phyloP scores from a whole-genome alignment of 192 early-diverging fungal species.

The Backusella sp. region DNA sequence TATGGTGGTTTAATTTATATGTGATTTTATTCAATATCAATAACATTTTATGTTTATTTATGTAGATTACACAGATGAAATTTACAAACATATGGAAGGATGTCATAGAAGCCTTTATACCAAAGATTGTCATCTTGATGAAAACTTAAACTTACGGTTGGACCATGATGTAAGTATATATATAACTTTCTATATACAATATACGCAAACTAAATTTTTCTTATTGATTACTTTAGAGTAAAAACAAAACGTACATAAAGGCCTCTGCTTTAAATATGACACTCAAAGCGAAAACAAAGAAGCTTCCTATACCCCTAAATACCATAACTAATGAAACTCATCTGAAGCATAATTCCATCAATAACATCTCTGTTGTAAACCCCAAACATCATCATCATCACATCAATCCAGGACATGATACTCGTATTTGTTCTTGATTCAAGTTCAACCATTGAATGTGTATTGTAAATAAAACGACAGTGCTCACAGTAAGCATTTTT shows the following conservation, averaged over 20 bases:
- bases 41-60: neutral
- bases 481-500: neutral
- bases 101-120: neutral
- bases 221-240: neutral
- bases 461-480: neutral
- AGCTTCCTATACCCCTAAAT: conserved; percentile 2
- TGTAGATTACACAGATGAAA: neutral
- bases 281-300: neutral
- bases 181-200: no score
- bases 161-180: neutral
- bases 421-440: neutral
- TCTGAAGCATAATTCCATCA: neutral
- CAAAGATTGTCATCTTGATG: neutral
- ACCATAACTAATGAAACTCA: neutral
- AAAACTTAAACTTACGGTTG: neutral
- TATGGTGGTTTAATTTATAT: neutral
- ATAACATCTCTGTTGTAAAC: neutral
- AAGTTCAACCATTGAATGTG: neutral
- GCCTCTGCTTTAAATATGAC: neutral
- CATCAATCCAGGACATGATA: neutral
- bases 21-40: neutral
- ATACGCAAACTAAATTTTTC: neutral
- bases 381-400: neutral
- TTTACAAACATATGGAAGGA: neutral
- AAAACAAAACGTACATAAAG: neutral